A percentile compares a stretch with the other conserved stretches of the same genome.
Conservation (phyloP, 2,329 filamentous ascomycete genomes). For the Apiospora malaysiana region DNA sequence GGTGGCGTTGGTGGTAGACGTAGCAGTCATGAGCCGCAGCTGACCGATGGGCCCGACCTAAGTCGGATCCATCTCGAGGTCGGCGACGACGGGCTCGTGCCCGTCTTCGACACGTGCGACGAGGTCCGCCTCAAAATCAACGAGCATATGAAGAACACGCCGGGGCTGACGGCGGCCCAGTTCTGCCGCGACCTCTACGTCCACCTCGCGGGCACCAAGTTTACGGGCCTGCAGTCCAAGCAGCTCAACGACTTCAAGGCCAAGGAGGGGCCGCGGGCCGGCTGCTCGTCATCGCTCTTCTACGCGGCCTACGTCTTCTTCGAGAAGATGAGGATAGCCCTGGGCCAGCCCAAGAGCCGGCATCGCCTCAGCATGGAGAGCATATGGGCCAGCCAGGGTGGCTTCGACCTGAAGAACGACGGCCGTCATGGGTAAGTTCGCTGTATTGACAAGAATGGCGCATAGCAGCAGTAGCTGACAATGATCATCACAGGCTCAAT, state of each 20-base stretch:
- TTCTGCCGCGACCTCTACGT: constrained; percentile 52
- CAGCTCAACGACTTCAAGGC: constrained; percentile 56
- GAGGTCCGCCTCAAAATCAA: constrained; percentile 62
- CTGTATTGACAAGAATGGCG: not conserved
- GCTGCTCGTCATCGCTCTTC: constrained; percentile 53
- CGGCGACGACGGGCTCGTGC: constrained; percentile 33
- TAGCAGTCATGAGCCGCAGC: not conserved
- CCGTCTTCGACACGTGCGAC: constrained; percentile 63
- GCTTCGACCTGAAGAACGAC: constrained; percentile 21
- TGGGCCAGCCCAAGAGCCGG: constrained; percentile 57
- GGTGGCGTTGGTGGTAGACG: not conserved
- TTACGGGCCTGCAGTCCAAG: constrained; percentile 40
- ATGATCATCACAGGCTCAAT: not conserved
- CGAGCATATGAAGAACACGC: constrained; percentile 49
- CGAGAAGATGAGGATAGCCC: constrained; percentile 61
- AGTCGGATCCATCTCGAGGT: constrained; percentile 16
- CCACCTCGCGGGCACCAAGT: constrained; percentile 42
- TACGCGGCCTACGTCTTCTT: constrained; percentile 65
- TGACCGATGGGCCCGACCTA: constrained; percentile 14
- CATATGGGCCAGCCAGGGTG: constrained; percentile 24
- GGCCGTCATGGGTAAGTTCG: constrained; percentile 18
- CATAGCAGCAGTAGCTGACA: not conserved
- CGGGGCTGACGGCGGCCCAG: constrained; percentile 55
- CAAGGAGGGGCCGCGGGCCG: constrained; percentile 53
- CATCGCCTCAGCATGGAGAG: constrained; percentile 56